Evolutionary conservation across 768 basidiomycete genomes (phyloP).

Genomic region (Agrocybe praecox): DNA sequence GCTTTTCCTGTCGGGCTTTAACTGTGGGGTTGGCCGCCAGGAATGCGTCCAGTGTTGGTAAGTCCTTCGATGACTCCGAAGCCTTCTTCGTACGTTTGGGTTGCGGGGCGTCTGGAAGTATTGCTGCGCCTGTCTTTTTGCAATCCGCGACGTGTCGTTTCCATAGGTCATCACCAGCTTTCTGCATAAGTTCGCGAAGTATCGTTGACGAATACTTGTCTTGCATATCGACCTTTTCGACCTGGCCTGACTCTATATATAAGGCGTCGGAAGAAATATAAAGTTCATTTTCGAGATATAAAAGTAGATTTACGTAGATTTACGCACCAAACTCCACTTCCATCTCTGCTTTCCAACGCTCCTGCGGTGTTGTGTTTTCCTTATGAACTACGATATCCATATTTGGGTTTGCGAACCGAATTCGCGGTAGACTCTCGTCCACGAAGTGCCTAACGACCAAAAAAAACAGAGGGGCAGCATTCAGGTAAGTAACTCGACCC

Average conservation of each 20-base stretch:
- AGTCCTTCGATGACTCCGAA: not conserved
- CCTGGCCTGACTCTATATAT: constrained; percentile 49
- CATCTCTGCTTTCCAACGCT: constrained; percentile 64
- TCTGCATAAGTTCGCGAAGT: constrained; percentile 69
- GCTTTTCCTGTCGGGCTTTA: constrained; percentile 15
- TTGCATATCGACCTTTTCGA: constrained; percentile 53
- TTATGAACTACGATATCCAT: constrained; percentile 63
- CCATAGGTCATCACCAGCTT: constrained; percentile 65
- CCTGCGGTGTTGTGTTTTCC: constrained; percentile 51
- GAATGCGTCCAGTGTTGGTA: constrained; percentile 20
- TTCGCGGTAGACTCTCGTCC: constrained; percentile 76
- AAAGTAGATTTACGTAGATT: too few relatives aligned
- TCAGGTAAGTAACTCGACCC: not conserved
- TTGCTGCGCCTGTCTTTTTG: constrained; percentile 45
- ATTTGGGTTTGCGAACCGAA: constrained; percentile 75
- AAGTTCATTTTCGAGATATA: not conserved
- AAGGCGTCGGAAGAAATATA: not conserved
- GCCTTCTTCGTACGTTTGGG: constrained; percentile 9
- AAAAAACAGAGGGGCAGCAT: not conserved
- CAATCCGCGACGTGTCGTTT: constrained; percentile 52
- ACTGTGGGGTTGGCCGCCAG: not conserved
- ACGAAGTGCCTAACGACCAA: constrained; percentile 67
- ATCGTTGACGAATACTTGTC: constrained; percentile 73
- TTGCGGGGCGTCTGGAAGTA: constrained; percentile 34
- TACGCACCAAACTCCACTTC: constrained; percentile 65